Percentiles rank a stretch among this genome's conserved stretches.
phyloP scores from a whole-genome alignment of 1,284 basidiomycete species.

The Heterobasidion occidentale region DNA sequence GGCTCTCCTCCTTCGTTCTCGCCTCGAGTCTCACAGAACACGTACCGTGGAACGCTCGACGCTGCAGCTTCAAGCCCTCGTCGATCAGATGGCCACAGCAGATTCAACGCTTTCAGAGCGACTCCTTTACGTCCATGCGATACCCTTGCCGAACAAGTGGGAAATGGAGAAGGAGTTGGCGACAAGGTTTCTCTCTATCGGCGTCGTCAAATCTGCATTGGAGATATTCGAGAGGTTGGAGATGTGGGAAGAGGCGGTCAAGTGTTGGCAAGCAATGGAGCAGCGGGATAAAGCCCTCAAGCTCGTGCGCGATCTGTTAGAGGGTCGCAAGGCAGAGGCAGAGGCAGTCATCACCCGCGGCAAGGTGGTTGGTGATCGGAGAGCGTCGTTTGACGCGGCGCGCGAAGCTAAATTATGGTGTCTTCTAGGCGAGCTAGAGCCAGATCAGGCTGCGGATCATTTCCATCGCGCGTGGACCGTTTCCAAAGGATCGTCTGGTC shows the following conservation, averaged over 20 bases:
- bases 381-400: slow-evolving; percentile 49
- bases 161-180: slow-evolving; percentile 88
- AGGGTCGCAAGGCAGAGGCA: slow-evolving; percentile 75
- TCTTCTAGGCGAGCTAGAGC: slow-evolving; percentile 88
- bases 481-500: slow-evolving; percentile 72
- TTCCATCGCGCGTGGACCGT: slow-evolving; percentile 84
- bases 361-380: slow-evolving; percentile 37
- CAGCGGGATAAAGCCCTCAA: slow-evolving; percentile 66
- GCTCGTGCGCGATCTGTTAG: slow-evolving; percentile 78
- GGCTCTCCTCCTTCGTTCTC: slow-evolving; percentile 84
- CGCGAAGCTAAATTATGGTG: slow-evolving; percentile 95
- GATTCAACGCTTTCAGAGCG: slow-evolving; percentile 69
- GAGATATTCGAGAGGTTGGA: slow-evolving; percentile 90
- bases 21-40: slow-evolving; percentile 79
- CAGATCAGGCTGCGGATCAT: slow-evolving; percentile 55
- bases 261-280: slow-evolving; percentile 79
- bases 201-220: slow-evolving; percentile 80
- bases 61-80: slow-evolving; percentile 85
- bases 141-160: slow-evolving; percentile 84
- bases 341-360: slow-evolving; percentile 63
- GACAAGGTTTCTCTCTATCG: slow-evolving; percentile 70
- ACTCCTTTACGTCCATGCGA: slow-evolving; percentile 69
- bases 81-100: slow-evolving; percentile 91
- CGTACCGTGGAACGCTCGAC: slow-evolving; percentile 87
- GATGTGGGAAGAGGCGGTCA: slow-evolving; percentile 95